Conservation (phyloP, 768 basidiomycete species). For the Auriscalpium vulgare region DNA sequence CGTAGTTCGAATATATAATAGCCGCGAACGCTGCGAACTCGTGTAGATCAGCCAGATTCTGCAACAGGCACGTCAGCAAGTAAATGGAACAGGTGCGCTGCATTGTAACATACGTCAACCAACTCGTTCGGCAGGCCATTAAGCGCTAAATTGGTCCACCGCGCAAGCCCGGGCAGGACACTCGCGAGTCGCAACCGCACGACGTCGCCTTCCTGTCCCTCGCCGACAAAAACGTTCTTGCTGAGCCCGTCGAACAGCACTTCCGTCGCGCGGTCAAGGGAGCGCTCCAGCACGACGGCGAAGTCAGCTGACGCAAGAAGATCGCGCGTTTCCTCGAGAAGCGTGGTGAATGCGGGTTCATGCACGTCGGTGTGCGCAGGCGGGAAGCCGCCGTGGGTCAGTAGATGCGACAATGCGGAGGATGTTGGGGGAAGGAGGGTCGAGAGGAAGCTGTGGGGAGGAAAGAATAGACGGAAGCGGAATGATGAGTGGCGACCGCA, state of each 20-base stretch:
- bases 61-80: constrained; percentile 1
- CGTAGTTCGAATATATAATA: constrained; percentile 63
- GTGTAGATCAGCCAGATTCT: constrained; percentile 55
- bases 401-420: constrained; percentile 59
- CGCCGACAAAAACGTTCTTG: constrained; percentile 49
- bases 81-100: background rate
- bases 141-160: constrained; percentile 68
- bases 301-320: constrained; percentile 67
- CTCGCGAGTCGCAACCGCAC: constrained; percentile 65
- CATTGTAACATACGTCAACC: constrained; percentile 57
- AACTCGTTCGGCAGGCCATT: constrained; percentile 70
- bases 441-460: constrained; percentile 51
- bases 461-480: constrained; percentile 1
- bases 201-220: constrained; percentile 26
- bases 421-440: constrained; percentile 70
- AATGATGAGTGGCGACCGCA: background rate
- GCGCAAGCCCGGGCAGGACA: constrained; percentile 69
- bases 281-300: constrained; percentile 57
- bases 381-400: constrained; percentile 54
- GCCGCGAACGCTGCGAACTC: constrained; percentile 67
- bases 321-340: constrained; percentile 62
- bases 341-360: constrained; percentile 45
- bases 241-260: constrained; percentile 58
- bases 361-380: constrained; percentile 26
- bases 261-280: constrained; percentile 61